Evolutionary conservation across 805 yeast species (phyloP).

Genomic region (Teunomyces lycoperdinae): DNA sequence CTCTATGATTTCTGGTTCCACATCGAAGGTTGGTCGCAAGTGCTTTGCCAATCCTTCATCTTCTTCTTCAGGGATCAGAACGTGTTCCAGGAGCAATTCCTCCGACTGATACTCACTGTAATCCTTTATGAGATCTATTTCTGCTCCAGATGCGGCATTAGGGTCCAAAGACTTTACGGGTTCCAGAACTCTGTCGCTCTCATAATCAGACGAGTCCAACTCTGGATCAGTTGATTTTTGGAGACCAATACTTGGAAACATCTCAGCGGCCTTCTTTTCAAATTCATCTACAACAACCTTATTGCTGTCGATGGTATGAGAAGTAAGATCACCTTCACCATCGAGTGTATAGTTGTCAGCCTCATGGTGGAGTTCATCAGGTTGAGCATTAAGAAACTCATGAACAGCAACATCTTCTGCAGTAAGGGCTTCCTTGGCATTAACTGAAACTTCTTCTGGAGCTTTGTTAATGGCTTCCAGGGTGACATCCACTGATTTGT

Average conservation of each 20-base stretch:
- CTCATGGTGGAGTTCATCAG: slow-evolving; percentile 3
- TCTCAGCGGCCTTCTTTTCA: slow-evolving; percentile 13
- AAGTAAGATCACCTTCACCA: background rate
- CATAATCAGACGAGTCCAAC: slow-evolving; percentile 2
- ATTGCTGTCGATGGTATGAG: slow-evolving; percentile 19
- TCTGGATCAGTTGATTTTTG: background rate
- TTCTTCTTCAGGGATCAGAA: background rate
- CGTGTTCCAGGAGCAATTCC: slow-evolving; percentile 14
- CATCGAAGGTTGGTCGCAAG: slow-evolving; percentile 32
- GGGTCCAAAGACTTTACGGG: background rate
- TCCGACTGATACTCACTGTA: slow-evolving; percentile 18
- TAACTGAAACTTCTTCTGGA: background rate
- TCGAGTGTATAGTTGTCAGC: slow-evolving; percentile 9
- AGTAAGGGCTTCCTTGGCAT: background rate
- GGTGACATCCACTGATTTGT: background rate
- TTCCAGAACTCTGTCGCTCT: slow-evolving; percentile 1
- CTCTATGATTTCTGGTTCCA: slow-evolving; percentile 26
- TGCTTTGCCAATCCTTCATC: slow-evolving; percentile 16
- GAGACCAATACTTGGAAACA: background rate
- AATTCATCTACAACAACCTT: slow-evolving; percentile 24
- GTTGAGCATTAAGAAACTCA: background rate
- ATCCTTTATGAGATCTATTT: slow-evolving; percentile 19
- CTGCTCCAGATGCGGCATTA: slow-evolving; percentile 5
- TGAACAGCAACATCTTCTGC: background rate
- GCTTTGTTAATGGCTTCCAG: background rate